Percentiles rank a stretch among this genome's conserved stretches.
phyloP scores from a whole-genome alignment of 2,329 filamentous ascomycete genomes.

The Aureobasidium pullulans region DNA sequence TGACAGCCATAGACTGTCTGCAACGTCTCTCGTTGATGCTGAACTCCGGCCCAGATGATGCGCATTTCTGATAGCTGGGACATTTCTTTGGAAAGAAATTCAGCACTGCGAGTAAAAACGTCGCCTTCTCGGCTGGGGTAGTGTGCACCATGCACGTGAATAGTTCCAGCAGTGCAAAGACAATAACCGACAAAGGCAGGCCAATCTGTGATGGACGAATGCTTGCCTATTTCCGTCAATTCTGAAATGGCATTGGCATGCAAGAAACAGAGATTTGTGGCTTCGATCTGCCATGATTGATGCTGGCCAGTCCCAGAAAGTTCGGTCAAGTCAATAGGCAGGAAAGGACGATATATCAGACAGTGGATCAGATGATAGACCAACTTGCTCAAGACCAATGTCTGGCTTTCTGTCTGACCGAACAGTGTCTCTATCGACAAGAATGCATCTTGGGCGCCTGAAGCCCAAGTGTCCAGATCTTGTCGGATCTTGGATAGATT shows the following conservation, averaged over 20 bases:
- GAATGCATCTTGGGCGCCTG: constrained; percentile 72
- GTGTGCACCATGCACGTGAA: constrained; percentile 79
- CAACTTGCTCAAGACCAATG: constrained; percentile 73
- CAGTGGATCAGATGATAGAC: constrained; percentile 84
- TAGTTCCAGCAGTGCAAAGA: constrained; percentile 77
- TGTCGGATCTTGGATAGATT: constrained; percentile 80
- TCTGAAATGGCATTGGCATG: constrained; percentile 85
- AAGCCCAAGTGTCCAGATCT: constrained; percentile 77
- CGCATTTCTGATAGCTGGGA: constrained; percentile 69
- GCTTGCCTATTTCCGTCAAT: constrained; percentile 69
- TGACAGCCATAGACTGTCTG: constrained; percentile 74
- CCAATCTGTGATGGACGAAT: constrained; percentile 71
- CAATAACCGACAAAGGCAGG: constrained; percentile 82
- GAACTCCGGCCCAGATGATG: constrained; percentile 67
- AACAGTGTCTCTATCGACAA: constrained; percentile 68
- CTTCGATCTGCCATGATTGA: constrained; percentile 88
- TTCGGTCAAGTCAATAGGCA: constrained; percentile 76
- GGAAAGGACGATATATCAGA: constrained; percentile 76
- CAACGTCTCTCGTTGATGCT: constrained; percentile 72
- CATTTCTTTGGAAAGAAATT: constrained; percentile 72
- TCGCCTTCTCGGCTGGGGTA: constrained; percentile 60
- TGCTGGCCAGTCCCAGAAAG: constrained; percentile 74
- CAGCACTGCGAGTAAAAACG: constrained; percentile 56
- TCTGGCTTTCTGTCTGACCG: constrained; percentile 68
- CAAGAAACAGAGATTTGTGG: constrained; percentile 77